A percentile compares a stretch with the other conserved stretches of the same genome.
Evolutionary conservation across 2,329 filamentous ascomycete genomes (phyloP).

Genomic region (Emmonsia crescens): DNA sequence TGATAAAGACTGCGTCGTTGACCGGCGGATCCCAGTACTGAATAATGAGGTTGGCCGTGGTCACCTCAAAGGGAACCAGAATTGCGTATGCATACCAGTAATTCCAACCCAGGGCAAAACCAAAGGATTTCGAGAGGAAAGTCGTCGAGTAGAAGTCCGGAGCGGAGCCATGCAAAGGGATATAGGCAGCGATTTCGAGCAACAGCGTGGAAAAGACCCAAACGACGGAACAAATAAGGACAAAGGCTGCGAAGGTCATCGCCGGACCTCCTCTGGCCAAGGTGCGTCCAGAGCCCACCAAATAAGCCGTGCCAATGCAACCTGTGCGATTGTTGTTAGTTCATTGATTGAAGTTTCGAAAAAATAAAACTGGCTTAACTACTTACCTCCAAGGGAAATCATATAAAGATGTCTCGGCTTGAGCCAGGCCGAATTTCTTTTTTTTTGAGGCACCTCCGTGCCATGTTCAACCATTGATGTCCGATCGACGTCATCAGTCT

Average conservation of each 20-base stretch:
- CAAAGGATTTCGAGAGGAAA: conserved; percentile 21
- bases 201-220: conserved; percentile 3
- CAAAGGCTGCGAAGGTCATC: background rate
- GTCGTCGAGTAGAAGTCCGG: conserved; percentile 5
- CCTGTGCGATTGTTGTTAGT: background rate
- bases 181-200: conserved; percentile 7
- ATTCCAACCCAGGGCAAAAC: conserved; percentile 43
- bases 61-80: conserved; percentile 40
- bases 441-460: background rate
- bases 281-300: conserved; percentile 5
- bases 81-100: conserved; percentile 44
- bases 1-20: conserved; percentile 16
- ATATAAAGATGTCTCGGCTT: background rate
- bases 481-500: background rate
- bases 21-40: conserved; percentile 28
- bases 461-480: background rate
- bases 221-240: conserved; percentile 4
- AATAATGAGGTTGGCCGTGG: conserved; percentile 37
- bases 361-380: background rate
- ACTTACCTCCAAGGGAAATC: conserved; percentile 3
- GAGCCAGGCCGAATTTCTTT: background rate
- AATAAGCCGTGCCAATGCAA: conserved; percentile 3
- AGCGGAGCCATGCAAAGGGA: conserved; percentile 7
- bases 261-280: conserved; percentile 1
- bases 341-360: background rate